A percentile compares a stretch with the other conserved stretches of the same genome.
Evolutionary conservation across 164 flowering plant genomes (phyloP).

Genomic region (Warburgia ugandensis): DNA sequence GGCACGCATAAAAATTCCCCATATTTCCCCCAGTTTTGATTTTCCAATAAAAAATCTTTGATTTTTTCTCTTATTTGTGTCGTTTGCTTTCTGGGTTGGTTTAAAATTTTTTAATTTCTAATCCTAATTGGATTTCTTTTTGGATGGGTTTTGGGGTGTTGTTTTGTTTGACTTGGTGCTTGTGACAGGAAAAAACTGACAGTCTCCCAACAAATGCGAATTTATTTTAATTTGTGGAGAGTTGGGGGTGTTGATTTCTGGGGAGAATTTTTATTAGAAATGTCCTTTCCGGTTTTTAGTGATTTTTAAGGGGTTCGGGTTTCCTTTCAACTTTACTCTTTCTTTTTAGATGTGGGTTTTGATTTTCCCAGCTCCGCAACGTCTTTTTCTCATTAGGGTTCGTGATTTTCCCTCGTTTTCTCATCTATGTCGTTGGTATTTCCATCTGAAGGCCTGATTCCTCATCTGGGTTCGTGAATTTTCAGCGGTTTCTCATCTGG

Average conservation of each 20-base stretch:
- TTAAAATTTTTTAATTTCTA: slow-evolving; percentile 3
- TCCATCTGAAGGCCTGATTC: slow-evolving; percentile 6
- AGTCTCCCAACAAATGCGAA: slow-evolving; percentile 17
- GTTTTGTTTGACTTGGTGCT: slow-evolving; percentile 20
- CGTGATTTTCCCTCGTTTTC: slow-evolving; percentile 8
- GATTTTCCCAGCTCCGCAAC: slow-evolving; percentile 14
- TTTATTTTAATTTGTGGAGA: slow-evolving; percentile 15
- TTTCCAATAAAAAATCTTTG: background rate
- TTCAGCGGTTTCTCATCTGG: slow-evolving; percentile 5
- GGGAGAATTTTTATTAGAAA: slow-evolving; percentile 4
- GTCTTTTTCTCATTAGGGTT: slow-evolving; percentile 2
- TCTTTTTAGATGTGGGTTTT: slow-evolving; percentile 8
- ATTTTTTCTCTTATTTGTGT: slow-evolving; percentile 7
- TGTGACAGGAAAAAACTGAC: slow-evolving; percentile 19
- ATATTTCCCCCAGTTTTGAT: background rate
- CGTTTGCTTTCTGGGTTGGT: slow-evolving; percentile 11
- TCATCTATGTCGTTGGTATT: slow-evolving; percentile 6
- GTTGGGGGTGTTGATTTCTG: slow-evolving; percentile 1
- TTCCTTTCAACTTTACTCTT: slow-evolving; percentile 23
- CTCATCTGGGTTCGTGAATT: slow-evolving; percentile 15
- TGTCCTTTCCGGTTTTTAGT: slow-evolving; percentile 18
- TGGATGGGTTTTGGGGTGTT: background rate
- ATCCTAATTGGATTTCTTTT: background rate
- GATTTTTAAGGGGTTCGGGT: slow-evolving; percentile 29
- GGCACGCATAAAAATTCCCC: slow-evolving; percentile 2